Evolutionary conservation across 108 stramenopile species (phyloP).

Genomic region (Pseudonitzschia pungens): DNA sequence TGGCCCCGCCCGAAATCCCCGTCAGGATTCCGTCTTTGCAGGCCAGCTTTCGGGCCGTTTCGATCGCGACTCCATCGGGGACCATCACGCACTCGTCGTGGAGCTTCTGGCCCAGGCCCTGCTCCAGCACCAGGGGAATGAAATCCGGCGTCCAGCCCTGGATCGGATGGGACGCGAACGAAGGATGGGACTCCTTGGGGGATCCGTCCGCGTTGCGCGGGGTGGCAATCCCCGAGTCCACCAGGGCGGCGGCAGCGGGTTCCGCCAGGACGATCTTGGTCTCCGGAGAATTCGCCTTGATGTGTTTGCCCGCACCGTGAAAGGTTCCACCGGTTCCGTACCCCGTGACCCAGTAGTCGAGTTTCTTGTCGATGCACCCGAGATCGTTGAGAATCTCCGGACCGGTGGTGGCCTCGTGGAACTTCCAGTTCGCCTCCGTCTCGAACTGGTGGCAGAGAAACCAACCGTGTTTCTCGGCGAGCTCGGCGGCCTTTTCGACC

Average conservation of each 20-base stretch:
- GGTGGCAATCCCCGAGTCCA: constrained; percentile 64
- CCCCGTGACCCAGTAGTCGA: constrained; percentile 71
- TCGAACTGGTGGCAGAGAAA: constrained; percentile 74
- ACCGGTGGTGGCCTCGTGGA: constrained; percentile 76
- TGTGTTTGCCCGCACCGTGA: constrained; percentile 64
- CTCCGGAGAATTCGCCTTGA: constrained; percentile 61
- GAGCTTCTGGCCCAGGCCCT: constrained; percentile 50
- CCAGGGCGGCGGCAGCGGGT: constrained; percentile 45
- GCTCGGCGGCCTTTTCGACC: constrained; percentile 67
- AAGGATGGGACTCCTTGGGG: neutral
- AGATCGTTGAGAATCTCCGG: constrained; percentile 75
- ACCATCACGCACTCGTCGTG: constrained; percentile 60
- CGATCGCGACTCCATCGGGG: constrained; percentile 53
- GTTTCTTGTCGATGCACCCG: constrained; percentile 34
- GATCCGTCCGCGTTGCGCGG: constrained; percentile 50
- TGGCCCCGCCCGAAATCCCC: constrained; percentile 51
- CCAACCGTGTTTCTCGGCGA: constrained; percentile 47
- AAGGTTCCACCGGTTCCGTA: constrained; percentile 82
- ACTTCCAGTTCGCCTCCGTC: constrained; percentile 71
- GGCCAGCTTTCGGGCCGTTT: neutral
- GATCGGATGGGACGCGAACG: constrained; percentile 6
- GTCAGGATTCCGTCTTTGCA: constrained; percentile 1
- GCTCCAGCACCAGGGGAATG: constrained; percentile 58
- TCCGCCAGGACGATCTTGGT: constrained; percentile 58
- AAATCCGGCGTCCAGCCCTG: constrained; percentile 63